phyloP scores from a whole-genome alignment of 257 asterid genomes.

The Gentiana macrophylla region DNA sequence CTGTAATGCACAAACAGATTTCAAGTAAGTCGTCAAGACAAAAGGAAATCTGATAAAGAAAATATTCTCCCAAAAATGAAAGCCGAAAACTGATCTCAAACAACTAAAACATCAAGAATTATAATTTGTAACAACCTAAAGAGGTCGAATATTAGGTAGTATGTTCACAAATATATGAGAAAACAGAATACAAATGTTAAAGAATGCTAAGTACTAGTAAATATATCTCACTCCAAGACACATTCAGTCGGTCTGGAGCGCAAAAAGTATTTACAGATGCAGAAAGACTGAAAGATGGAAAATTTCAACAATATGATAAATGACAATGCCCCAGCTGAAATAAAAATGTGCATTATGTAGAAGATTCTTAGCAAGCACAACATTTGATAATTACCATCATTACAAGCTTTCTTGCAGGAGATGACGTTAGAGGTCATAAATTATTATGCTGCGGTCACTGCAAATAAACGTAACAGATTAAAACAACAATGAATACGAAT shows the following conservation, averaged over 20 bases:
- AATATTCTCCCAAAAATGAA: no score
- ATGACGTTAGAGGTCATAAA: constrained; percentile 71
- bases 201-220: no score
- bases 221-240: no score
- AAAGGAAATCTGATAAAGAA: no score
- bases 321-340: background rate
- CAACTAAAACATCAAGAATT: no score
- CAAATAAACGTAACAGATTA: constrained; percentile 5
- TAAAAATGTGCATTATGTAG: background rate
- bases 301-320: background rate
- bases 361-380: background rate
- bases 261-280: no score
- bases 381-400: constrained; percentile 44
- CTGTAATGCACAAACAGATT: constrained; percentile 28
- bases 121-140: no score
- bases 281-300: background rate
- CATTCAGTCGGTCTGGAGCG: no score
- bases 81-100: no score
- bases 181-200: no score
- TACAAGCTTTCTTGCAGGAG: constrained; percentile 74
- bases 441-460: constrained; percentile 90
- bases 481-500: background rate
- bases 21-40: background rate
- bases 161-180: no score
- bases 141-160: no score